phyloP scores from a whole-genome alignment of 108 stramenopile species.

The Pseudonitzschia pungens region DNA sequence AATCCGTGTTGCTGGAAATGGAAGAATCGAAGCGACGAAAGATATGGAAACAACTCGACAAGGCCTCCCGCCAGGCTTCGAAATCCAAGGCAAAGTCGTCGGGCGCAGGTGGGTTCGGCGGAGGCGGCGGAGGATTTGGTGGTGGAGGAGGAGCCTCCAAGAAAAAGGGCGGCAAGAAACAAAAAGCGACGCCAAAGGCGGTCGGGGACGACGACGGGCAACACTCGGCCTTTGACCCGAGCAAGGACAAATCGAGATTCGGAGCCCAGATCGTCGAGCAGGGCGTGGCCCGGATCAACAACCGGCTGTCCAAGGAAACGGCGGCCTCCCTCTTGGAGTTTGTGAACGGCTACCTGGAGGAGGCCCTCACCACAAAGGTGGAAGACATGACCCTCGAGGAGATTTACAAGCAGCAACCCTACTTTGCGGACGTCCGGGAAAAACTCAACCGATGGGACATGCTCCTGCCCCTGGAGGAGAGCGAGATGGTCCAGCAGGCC shows the following conservation, averaged over 20 bases:
- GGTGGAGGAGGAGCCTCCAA: neutral
- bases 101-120: neutral
- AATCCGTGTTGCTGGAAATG: neutral
- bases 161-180: neutral
- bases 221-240: neutral
- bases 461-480: neutral
- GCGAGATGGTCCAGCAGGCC: neutral
- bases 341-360: neutral
- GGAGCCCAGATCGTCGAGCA: neutral
- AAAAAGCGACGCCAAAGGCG: neutral
- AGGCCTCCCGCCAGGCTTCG: neutral
- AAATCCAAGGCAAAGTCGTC: neutral
- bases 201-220: neutral
- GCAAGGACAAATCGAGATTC: neutral
- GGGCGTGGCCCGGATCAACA: neutral
- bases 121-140: neutral
- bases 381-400: neutral
- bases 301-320: neutral
- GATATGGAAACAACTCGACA: neutral
- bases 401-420: neutral
- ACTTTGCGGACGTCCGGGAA: slow-evolving; percentile 3
- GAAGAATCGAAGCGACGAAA: neutral
- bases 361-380: neutral
- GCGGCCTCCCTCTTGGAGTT: neutral
- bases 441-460: slow-evolving; percentile 3